Evolutionary conservation across 2,329 filamentous ascomycete genomes (phyloP).

Genomic region (Fusarium concolor): DNA sequence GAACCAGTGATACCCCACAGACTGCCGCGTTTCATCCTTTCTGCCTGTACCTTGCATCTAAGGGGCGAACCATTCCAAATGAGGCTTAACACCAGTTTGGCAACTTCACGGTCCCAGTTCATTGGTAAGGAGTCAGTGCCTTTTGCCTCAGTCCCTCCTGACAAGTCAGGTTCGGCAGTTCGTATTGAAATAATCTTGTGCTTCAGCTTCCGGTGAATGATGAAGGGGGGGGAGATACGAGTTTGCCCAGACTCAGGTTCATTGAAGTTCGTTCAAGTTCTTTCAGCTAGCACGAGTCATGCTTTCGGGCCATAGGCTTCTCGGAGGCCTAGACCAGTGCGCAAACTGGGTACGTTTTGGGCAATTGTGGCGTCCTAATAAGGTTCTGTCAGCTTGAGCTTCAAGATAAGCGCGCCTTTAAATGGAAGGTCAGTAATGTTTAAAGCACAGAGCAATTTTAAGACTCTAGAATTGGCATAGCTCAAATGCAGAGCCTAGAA

Average conservation of each 20-base stretch:
- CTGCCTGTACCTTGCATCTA: neutral
- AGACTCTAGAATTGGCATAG: neutral
- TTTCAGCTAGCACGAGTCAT: no score
- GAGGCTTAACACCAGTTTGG: neutral
- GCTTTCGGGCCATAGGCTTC: neutral
- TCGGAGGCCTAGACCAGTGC: neutral
- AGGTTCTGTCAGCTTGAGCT: neutral
- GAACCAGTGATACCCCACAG: neutral
- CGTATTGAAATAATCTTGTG: neutral
- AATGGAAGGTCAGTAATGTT: neutral
- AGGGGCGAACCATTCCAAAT: neutral
- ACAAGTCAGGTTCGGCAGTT: neutral
- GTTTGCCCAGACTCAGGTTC: no score
- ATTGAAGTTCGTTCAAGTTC: no score
- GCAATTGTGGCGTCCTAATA: neutral
- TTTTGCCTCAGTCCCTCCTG: no score
- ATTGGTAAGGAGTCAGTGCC: neutral
- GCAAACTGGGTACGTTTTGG: neutral
- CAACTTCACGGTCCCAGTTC: neutral
- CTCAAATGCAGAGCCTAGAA: neutral
- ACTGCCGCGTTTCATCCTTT: neutral
- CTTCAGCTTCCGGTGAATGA: neutral
- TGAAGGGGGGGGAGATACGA: neutral
- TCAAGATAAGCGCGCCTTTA: neutral
- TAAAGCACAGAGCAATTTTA: neutral